phyloP scores from a whole-genome alignment of 352 stramenopile genomes.

The Elongisporangium anandrum region DNA sequence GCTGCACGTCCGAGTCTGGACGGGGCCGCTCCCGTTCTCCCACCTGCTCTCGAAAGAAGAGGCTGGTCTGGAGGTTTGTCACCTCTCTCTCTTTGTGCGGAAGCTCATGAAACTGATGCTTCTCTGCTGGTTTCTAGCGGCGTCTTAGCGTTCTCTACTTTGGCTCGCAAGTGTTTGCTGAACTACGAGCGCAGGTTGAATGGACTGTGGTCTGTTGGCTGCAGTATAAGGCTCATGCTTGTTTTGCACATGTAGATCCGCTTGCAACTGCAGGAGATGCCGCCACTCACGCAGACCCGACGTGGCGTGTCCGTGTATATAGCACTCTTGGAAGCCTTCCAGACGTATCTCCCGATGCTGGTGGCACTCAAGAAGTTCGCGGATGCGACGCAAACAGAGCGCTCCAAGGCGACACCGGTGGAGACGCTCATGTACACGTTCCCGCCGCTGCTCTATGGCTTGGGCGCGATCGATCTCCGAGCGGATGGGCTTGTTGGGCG shows the following conservation, averaged over 20 bases:
- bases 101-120: neutral
- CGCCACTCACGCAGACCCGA: conserved; percentile 20
- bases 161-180: conserved; percentile 22
- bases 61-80: conserved; percentile 18
- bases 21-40: conserved; percentile 40
- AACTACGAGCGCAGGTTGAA: conserved; percentile 32
- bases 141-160: conserved; percentile 32
- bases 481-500: conserved; percentile 23
- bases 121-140: conserved; percentile 15
- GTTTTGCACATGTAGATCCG: conserved; percentile 19
- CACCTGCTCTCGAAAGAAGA: conserved; percentile 26
- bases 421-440: conserved; percentile 16
- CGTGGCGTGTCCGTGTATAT: conserved; percentile 11
- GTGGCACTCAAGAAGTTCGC: conserved; percentile 33
- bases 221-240: neutral
- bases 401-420: neutral
- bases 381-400: conserved; percentile 1
- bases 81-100: neutral
- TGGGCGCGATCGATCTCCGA: conserved; percentile 25
- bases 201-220: neutral
- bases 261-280: conserved; percentile 47
- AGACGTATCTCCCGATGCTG: conserved; percentile 36
- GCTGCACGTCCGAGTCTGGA: conserved; percentile 36
- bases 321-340: conserved; percentile 25
- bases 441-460: conserved; percentile 43